phyloP scores from a whole-genome alignment of 108 stramenopile genomes.

The Cyclotella sp. region DNA sequence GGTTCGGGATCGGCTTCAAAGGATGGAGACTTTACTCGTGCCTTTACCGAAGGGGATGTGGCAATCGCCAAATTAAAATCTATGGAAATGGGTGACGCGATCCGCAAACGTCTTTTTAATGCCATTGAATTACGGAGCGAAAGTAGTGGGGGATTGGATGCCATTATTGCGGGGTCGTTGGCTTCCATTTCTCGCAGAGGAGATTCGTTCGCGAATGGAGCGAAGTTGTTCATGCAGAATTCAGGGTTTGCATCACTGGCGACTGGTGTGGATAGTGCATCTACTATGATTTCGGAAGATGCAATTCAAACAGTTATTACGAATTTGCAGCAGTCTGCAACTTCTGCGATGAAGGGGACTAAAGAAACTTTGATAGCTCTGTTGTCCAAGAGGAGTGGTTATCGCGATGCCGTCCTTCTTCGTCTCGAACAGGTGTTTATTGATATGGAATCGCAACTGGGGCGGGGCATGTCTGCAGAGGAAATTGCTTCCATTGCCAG shows the following conservation, averaged over 20 bases:
- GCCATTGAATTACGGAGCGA: constrained; percentile 88
- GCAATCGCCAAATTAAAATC: constrained; percentile 88
- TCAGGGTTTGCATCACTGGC: constrained; percentile 1
- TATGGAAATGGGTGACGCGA: constrained; percentile 85
- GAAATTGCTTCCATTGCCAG: constrained; percentile 79
- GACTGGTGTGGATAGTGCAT: constrained; percentile 13
- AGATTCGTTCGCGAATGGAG: constrained; percentile 23
- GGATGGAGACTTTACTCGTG: constrained; percentile 66
- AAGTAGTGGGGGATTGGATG: constrained; percentile 87
- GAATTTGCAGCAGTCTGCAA: constrained; percentile 64
- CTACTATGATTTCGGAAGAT: constrained; percentile 35
- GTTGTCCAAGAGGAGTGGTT: constrained; percentile 64
- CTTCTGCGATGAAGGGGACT: constrained; percentile 62
- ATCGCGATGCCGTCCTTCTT: constrained; percentile 78
- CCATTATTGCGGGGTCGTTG: constrained; percentile 87
- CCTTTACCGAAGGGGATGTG: constrained; percentile 89
- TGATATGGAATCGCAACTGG: constrained; percentile 74
- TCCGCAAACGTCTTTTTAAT: constrained; percentile 71
- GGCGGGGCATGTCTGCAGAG: constrained; percentile 69
- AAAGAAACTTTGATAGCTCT: constrained; percentile 88
- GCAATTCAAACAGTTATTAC: constrained; percentile 63
- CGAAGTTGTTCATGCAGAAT: constrained; percentile 22
- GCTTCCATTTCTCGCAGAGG: constrained; percentile 47
- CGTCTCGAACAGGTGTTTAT: constrained; percentile 79
- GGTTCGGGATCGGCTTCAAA: constrained; percentile 19